Base-by-base conservation (phyloP, 345 rosid genomes). In the Iberis pinnata region DNA sequence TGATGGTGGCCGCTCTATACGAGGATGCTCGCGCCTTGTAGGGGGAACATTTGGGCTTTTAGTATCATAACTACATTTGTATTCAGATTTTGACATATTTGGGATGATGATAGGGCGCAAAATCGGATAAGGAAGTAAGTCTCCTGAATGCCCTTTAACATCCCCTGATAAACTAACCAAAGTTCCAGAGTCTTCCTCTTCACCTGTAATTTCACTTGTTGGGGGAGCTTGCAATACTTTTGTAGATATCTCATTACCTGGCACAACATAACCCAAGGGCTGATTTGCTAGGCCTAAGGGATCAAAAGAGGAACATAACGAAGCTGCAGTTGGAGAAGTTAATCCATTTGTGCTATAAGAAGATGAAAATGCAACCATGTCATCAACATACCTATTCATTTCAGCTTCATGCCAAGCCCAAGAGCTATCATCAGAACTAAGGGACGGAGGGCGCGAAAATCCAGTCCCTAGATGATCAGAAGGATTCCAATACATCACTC, bases 391-490 rank as follows among this genome's bases (percentile, higher is more conserved):
- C 64, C 95, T 81, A 70, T 76, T 90, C 80, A 90, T 84, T 70
- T 87, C 98, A 37, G 98, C 96, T 75, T 90, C 98, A 72, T 68
- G 92, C 89, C 87, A 80, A 68, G 98, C 84, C 96, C 96, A 90
- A 35, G 80, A 79, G 74, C 98, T 80, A 78, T 90, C 98, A 75
- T 90, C 98, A 68, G 98, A 90, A 75, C 98, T 87, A 70, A 82
- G 92, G 39, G 98, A 90, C 40, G 95, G 89, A 63, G 98, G 86
- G 54, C 96, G 84, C 69, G 98, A 90, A 69, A 82, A 90, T 63
- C 92, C 87, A 18, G 85, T 64, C 51, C 87, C 95, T 15, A 78
- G 79, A 69, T 74, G 76, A 67, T 90, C 98, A 36, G 95, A 84
- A 73, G 96, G 80, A 74, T 90, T 73, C 98, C 98, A 90, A 63